Evolutionary conservation across 257 asterid species (phyloP).

Genomic region (Solanum appendiculatum): DNA sequence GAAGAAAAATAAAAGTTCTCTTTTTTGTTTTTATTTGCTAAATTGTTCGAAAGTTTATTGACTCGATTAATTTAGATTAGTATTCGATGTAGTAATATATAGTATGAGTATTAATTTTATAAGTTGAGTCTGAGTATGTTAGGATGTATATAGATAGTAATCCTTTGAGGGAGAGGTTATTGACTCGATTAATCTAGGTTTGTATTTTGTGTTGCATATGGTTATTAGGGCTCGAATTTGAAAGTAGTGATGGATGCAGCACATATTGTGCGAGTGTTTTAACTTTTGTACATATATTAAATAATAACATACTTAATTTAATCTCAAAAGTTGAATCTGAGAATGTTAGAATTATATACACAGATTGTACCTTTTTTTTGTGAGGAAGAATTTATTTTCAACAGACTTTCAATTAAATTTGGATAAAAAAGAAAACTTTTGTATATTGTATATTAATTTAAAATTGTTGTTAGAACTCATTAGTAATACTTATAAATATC

Average conservation of each 20-base stretch:
- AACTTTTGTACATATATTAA: background rate
- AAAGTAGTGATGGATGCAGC: background rate
- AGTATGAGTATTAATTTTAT: too few relatives aligned
- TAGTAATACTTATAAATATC: background rate
- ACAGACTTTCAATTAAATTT: background rate
- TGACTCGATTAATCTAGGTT: too few relatives aligned
- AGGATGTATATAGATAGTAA: too few relatives aligned
- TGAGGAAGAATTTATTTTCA: background rate
- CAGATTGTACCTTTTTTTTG: background rate
- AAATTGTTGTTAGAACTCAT: rapidly evolving
- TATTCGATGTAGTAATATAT: background rate
- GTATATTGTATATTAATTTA: background rate
- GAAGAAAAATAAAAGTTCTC: background rate
- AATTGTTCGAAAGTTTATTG: background rate
- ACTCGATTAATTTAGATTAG: background rate
- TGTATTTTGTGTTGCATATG: background rate
- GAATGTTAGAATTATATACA: too few relatives aligned
- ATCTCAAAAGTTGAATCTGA: background rate
- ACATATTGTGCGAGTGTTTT: background rate
- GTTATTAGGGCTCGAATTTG: background rate
- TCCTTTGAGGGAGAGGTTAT: too few relatives aligned
- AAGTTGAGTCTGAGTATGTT: background rate
- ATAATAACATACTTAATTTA: background rate
- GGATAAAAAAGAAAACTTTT: background rate
- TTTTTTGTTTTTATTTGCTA: background rate